A percentile compares a stretch with the other conserved stretches of the same genome.
phyloP scores from a whole-genome alignment of 2,329 filamentous ascomycete genomes.

The Zopfia rhizophila region DNA sequence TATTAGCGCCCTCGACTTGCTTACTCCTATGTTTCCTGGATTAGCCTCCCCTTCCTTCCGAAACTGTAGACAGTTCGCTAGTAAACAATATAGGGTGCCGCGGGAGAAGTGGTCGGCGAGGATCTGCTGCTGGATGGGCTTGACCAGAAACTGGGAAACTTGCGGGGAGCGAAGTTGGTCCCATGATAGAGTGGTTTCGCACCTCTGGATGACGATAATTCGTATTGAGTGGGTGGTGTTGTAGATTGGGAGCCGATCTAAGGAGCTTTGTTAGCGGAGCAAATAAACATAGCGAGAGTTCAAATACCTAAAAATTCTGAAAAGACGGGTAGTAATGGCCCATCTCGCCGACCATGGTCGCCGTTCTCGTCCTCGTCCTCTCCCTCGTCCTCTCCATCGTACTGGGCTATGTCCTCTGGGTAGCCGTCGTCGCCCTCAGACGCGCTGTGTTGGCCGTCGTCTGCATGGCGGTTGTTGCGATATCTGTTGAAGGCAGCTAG shows the following conservation, averaged over 20 bases:
- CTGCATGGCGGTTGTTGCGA: conserved; percentile 36
- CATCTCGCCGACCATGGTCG: conserved; percentile 38
- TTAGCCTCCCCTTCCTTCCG: conserved; percentile 84
- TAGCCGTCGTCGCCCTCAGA: conserved; percentile 34
- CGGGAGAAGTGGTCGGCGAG: conserved; percentile 83
- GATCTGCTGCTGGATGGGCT: conserved; percentile 93
- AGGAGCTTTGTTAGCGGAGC: conserved; percentile 32
- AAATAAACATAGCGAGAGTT: conserved; percentile 22
- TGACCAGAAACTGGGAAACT: conserved; percentile 93
- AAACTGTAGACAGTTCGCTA: conserved; percentile 95
- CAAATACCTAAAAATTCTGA: conserved; percentile 48
- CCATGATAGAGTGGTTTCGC: conserved; percentile 93
- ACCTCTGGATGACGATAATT: conserved; percentile 82
- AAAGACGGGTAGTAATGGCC: conserved; percentile 53
- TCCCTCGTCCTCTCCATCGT: conserved; percentile 37
- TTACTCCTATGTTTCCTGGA: conserved; percentile 85
- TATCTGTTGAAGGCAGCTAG: conserved; percentile 43
- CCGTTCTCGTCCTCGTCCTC: conserved; percentile 43
- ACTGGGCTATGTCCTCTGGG: conserved; percentile 30
- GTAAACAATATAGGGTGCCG: conserved; percentile 86
- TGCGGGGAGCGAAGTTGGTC: conserved; percentile 96
- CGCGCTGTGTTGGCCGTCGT: conserved; percentile 23
- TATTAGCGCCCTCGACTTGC: conserved; percentile 84
- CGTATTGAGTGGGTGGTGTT: conserved; percentile 90
- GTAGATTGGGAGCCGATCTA: conserved; percentile 89